Evolutionary conservation across 108 stramenopile genomes (phyloP).

Genomic region (Aurantiochytrium sp.): DNA sequence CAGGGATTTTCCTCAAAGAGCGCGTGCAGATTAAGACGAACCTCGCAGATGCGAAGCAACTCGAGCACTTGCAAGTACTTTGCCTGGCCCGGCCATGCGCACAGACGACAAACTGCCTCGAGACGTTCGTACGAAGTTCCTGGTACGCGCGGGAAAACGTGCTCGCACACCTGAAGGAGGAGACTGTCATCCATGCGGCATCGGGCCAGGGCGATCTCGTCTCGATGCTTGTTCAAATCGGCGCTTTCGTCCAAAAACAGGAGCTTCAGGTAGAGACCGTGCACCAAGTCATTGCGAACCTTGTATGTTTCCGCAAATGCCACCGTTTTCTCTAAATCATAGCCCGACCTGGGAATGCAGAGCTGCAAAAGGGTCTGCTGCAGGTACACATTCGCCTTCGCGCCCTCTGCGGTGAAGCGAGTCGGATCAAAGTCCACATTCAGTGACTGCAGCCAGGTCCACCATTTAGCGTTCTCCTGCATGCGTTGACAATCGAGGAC

Average conservation of each 20-base stretch:
- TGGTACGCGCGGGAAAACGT: neutral
- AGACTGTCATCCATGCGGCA: too few relatives aligned
- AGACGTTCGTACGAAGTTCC: neutral
- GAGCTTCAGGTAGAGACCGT: neutral
- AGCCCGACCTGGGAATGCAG: neutral
- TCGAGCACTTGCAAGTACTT: slow-evolving; percentile 11
- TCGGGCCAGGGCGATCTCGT: neutral
- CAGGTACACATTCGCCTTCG: neutral
- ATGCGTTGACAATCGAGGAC: neutral
- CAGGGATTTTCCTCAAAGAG: neutral
- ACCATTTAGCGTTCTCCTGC: neutral
- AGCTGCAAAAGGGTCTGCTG: neutral
- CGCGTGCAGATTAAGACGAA: neutral
- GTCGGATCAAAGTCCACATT: neutral
- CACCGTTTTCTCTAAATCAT: neutral
- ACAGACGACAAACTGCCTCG: neutral
- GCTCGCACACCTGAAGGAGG: neutral
- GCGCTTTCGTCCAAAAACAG: neutral
- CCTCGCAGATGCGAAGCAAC: neutral
- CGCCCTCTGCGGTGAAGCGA: neutral
- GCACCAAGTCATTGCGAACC: neutral
- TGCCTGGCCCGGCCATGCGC: neutral
- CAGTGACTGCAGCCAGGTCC: neutral
- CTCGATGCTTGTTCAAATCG: neutral
- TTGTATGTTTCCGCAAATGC: neutral